A percentile compares a stretch with the other conserved stretches of the same genome.
Evolutionary conservation across 2,329 filamentous ascomycete species (phyloP).

Genomic region (Phaeoacremonium minimum): DNA sequence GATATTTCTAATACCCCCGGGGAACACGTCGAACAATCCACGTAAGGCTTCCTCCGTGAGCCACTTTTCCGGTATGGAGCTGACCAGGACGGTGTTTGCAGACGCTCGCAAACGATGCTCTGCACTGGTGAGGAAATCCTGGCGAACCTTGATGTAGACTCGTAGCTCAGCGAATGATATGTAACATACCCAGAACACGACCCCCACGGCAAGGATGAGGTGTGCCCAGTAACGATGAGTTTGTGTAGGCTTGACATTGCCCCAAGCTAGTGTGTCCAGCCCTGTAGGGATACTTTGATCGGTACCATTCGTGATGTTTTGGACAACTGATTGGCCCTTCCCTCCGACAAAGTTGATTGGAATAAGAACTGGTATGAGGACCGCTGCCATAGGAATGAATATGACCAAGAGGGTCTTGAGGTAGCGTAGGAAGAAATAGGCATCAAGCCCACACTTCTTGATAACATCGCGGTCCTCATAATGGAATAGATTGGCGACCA

Average conservation of each 20-base stretch:
- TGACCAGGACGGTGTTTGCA: constrained; percentile 91
- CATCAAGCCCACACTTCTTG: constrained; percentile 90
- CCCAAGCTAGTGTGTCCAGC: constrained; percentile 80
- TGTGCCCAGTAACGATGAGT: constrained; percentile 78
- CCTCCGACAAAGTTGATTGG: constrained; percentile 79
- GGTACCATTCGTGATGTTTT: constrained; percentile 30
- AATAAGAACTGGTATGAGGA: constrained; percentile 81
- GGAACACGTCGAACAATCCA: constrained; percentile 90
- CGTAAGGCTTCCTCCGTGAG: constrained; percentile 75
- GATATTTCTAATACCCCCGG: constrained; percentile 89
- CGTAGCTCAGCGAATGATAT: constrained; percentile 83
- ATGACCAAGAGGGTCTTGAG: constrained; percentile 75
- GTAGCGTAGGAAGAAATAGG: constrained; percentile 96
- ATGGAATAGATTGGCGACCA: constrained; percentile 59
- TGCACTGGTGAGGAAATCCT: constrained; percentile 90
- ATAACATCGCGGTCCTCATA: constrained; percentile 78
- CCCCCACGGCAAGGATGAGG: constrained; percentile 69
- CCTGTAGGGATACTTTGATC: constrained; percentile 47
- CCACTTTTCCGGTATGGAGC: constrained; percentile 88
- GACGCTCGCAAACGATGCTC: constrained; percentile 91
- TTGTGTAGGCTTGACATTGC: constrained; percentile 68
- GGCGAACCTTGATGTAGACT: constrained; percentile 87
- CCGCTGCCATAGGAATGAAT: constrained; percentile 73
- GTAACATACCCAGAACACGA: constrained; percentile 79
- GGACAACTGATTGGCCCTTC: constrained; percentile 50